phyloP scores from a whole-genome alignment of 768 basidiomycete genomes.

The Megacollybia marginata region DNA sequence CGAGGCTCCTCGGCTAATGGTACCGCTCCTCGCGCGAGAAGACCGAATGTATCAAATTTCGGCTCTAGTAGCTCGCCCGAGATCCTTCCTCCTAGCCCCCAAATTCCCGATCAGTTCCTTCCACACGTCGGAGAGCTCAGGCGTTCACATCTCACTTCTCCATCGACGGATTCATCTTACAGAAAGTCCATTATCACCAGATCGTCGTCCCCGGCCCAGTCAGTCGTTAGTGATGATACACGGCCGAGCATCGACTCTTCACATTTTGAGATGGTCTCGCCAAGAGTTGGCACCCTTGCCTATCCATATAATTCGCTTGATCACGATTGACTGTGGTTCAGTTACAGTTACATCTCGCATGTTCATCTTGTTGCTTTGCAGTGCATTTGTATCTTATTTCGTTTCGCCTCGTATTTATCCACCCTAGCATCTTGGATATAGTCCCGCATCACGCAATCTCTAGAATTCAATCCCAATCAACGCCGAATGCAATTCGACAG shows the following conservation, averaged over 20 bases:
- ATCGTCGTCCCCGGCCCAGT: constrained; percentile 14
- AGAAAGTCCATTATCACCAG: constrained; percentile 2
- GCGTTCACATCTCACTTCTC: constrained; percentile 10
- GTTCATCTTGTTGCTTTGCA: background rate
- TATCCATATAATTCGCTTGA: constrained; percentile 55
- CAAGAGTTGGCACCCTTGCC: constrained; percentile 37
- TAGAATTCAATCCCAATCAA: no score
- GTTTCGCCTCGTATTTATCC: background rate
- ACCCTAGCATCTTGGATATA: no score
- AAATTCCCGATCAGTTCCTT: constrained; percentile 45
- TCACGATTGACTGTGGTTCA: background rate
- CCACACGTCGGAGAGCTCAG: constrained; percentile 6
- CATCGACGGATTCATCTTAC: constrained; percentile 22
- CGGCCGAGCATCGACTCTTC: constrained; percentile 54
- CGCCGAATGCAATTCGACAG: no score
- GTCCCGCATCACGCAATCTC: no score
- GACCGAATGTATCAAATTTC: constrained; percentile 42
- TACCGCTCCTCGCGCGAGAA: constrained; percentile 28
- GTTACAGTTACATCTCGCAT: background rate
- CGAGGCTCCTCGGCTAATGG: constrained; percentile 9
- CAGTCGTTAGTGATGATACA: constrained; percentile 19
- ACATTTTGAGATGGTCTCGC: constrained; percentile 61
- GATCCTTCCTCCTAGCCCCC: constrained; percentile 54
- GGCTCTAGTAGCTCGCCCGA: constrained; percentile 36
- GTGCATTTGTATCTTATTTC: constrained; percentile 1